A percentile compares a stretch with the other conserved stretches of the same genome.
phyloP scores from a whole-genome alignment of 2,329 filamentous ascomycete genomes.

The Stachybotrys echinatus region DNA sequence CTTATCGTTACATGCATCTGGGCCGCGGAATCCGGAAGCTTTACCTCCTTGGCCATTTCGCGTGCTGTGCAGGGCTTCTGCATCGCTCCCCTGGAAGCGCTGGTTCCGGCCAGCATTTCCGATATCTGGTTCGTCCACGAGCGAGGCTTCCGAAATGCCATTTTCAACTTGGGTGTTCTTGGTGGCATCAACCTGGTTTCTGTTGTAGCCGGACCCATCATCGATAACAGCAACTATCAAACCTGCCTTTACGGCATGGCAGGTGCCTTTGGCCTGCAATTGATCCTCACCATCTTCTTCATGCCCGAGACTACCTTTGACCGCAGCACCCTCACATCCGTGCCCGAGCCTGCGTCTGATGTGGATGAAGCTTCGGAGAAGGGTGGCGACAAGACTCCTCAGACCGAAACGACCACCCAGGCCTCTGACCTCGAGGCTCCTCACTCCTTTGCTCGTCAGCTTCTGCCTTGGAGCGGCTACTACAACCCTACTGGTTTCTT shows the following conservation, averaged over 20 bases:
- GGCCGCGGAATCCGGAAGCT: slow-evolving; percentile 22
- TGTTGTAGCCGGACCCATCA: slow-evolving; percentile 33
- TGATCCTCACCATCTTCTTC: slow-evolving; percentile 33
- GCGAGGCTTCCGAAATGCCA: slow-evolving; percentile 29
- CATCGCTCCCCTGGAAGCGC: slow-evolving; percentile 32
- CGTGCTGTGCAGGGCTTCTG: slow-evolving; percentile 27
- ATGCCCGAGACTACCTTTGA: slow-evolving; percentile 35
- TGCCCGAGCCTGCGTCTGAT: slow-evolving; percentile 6
- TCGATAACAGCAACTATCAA: slow-evolving; percentile 27
- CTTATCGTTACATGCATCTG: slow-evolving; percentile 28
- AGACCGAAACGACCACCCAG: too few species aligned
- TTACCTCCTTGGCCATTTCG: slow-evolving; percentile 22
- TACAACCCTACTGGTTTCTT: too few species aligned
- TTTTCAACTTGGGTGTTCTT: slow-evolving; percentile 35
- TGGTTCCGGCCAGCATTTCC: slow-evolving; percentile 32
- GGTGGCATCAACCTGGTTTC: slow-evolving; percentile 35
- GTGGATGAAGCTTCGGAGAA: too few species aligned
- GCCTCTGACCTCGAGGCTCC: too few species aligned
- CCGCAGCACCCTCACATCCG: slow-evolving; percentile 7
- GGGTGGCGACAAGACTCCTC: too few species aligned
- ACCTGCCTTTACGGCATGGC: slow-evolving; percentile 31
- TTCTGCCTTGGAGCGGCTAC: too few species aligned
- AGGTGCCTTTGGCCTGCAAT: slow-evolving; percentile 28
- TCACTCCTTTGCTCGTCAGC: too few species aligned
- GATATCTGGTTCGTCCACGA: slow-evolving; percentile 40